These are phyloP conservation scores for Phytomonas francai DNA, from an alignment of 208 protist species.

Conservation along the genomic window DNA sequence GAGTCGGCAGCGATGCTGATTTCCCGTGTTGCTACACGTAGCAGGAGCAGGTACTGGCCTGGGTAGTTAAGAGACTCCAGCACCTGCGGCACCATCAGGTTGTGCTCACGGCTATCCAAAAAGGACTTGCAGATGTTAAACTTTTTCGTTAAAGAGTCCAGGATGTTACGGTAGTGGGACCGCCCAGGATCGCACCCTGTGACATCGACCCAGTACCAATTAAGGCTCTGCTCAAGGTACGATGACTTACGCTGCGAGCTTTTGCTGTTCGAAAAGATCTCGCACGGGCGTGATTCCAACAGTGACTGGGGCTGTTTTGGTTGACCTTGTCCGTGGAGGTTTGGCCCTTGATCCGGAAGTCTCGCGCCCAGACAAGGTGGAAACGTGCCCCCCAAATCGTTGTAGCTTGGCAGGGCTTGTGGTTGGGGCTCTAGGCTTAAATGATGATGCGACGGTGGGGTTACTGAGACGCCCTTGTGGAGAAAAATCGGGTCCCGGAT, in stretches of 20 bases:
- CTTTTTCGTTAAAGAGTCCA: conserved; percentile 47
- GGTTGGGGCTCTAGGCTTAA: neutral
- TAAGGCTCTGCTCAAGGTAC: conserved; percentile 72
- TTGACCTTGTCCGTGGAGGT: neutral
- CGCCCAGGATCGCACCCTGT: conserved; percentile 50
- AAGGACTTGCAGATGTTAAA: conserved; percentile 81
- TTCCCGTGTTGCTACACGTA: conserved; percentile 70
- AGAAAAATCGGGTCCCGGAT: conserved; percentile 49
- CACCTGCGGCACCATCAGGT: conserved; percentile 67
- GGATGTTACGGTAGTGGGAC: conserved; percentile 47
- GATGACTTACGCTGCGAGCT: conserved; percentile 27
- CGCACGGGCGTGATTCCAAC: neutral
- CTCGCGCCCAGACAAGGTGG: too few relatives aligned
- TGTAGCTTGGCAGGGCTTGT: neutral
- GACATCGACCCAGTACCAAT: conserved; percentile 88
- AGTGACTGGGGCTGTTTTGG: neutral
- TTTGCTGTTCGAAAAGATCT: conserved; percentile 16
- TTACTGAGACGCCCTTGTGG: conserved; percentile 29
- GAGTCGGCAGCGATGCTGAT: conserved; percentile 70
- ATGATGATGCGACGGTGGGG: neutral
- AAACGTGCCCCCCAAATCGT: too few relatives aligned
- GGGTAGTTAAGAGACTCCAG: conserved; percentile 57
- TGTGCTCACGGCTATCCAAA: conserved; percentile 70
- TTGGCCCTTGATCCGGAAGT: neutral
- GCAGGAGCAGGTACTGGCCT: conserved; percentile 71